Conservation (phyloP, 2,329 filamentous ascomycete species). For the Corinectria fuckeliana region DNA sequence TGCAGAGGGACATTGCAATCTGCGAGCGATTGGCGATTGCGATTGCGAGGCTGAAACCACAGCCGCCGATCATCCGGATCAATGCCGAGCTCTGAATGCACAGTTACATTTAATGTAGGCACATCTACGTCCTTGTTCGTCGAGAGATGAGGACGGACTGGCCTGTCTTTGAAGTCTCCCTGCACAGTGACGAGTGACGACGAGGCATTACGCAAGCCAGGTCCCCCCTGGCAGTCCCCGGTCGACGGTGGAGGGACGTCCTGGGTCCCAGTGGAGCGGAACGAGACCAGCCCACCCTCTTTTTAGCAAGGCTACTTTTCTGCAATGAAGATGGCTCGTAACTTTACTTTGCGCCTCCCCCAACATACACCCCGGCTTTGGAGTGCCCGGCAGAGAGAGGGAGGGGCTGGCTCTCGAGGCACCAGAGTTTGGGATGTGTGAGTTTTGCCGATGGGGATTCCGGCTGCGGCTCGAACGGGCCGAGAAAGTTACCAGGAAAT, state of each 20-base stretch:
- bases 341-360: not conserved
- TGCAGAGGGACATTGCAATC: not conserved
- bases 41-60: constrained; percentile 1
- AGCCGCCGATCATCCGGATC: not conserved
- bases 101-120: too few species aligned
- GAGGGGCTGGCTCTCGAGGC: not conserved
- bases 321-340: not conserved
- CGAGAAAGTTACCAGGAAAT: not conserved
- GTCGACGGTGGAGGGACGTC: constrained; percentile 27
- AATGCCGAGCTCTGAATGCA: not conserved
- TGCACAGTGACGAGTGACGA: constrained; percentile 4
- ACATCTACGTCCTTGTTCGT: too few species aligned
- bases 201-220: constrained; percentile 35
- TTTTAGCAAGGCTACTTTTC: not conserved
- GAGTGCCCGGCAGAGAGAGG: not conserved
- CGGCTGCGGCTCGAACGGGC: not conserved
- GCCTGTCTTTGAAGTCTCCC: constrained; percentile 2
- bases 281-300: constrained; percentile 15
- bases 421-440: not conserved
- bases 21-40: constrained; percentile 1
- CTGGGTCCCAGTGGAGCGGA: constrained; percentile 32
- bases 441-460: not conserved
- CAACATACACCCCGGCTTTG: not conserved
- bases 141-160: too few species aligned
- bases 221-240: not conserved